Evolutionary conservation across 1,284 basidiomycete genomes (phyloP).

Genomic region (Bondarzewia mesenterica): DNA sequence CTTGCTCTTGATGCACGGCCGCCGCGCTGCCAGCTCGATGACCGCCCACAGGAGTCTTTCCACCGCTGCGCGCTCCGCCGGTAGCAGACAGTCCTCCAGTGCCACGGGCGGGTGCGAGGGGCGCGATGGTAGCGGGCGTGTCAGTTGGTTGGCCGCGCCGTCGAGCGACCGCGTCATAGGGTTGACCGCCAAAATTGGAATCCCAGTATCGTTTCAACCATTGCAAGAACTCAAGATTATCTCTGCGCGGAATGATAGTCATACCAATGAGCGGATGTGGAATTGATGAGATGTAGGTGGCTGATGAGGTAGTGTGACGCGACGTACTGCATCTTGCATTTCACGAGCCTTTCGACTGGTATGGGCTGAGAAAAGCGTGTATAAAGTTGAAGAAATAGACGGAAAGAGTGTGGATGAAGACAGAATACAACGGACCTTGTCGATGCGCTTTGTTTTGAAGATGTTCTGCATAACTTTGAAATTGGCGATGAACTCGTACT

Average conservation of each 20-base stretch:
- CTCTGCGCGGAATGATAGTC: too few species aligned
- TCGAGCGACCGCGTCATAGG: slow-evolving; percentile 83
- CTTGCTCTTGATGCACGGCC: slow-evolving; percentile 43
- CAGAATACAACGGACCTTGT: slow-evolving; percentile 60
- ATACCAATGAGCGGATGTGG: slow-evolving; percentile 4
- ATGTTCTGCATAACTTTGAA: slow-evolving; percentile 90
- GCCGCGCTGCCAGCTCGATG: slow-evolving; percentile 51
- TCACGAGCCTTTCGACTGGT: slow-evolving; percentile 85
- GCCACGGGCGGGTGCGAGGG: slow-evolving; percentile 33
- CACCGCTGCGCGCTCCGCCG: slow-evolving; percentile 42
- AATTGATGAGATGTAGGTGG: neutral
- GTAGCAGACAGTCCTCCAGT: slow-evolving; percentile 25
- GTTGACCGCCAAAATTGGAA: slow-evolving; percentile 79
- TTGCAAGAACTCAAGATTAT: slow-evolving; percentile 98
- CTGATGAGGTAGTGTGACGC: neutral
- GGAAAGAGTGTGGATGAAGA: slow-evolving; percentile 3
- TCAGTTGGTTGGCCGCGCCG: slow-evolving; percentile 71
- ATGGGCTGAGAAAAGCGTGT: too few species aligned
- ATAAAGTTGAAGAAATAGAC: too few species aligned
- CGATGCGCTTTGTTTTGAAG: slow-evolving; percentile 86
- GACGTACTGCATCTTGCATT: slow-evolving; percentile 98
- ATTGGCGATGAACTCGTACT: slow-evolving; percentile 94
- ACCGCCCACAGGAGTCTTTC: slow-evolving; percentile 62
- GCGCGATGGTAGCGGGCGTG: slow-evolving; percentile 71
- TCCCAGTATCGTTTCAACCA: slow-evolving; percentile 99